Percentiles rank a stretch among this genome's conserved stretches.
phyloP scores from a whole-genome alignment of 1,284 basidiomycete species.

The Irpex sp. region DNA sequence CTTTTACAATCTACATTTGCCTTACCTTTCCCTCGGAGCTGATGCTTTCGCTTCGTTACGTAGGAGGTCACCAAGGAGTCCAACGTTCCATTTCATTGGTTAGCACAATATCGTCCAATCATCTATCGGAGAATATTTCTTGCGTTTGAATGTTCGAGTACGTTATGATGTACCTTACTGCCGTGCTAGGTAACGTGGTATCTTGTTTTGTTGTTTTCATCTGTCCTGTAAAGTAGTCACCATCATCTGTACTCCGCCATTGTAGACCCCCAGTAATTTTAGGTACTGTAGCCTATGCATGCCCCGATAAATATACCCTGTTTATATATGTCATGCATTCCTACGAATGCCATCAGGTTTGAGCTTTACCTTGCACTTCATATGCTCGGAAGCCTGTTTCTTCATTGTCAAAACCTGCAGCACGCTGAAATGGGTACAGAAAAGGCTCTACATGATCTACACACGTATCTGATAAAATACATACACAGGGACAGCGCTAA shows the following conservation, averaged over 20 bases:
- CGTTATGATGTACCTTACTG: not conserved
- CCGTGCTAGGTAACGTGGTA: not conserved
- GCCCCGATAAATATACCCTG: no score
- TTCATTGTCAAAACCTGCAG: no score
- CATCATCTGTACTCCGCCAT: not conserved
- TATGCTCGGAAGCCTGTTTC: no score
- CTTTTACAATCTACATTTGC: not conserved
- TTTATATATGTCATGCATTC: no score
- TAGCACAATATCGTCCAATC: not conserved
- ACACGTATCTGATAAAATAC: not conserved
- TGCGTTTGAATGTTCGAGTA: not conserved
- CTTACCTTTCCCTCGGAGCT: not conserved
- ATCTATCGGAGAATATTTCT: not conserved
- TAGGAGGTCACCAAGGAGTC: not conserved
- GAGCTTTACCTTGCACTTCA: no score
- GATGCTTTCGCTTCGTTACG: not conserved
- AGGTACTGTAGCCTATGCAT: no score
- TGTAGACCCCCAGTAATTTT: not conserved
- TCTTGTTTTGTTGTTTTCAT: not conserved
- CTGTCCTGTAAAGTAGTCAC: not conserved
- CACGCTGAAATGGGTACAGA: not conserved
- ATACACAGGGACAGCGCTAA: not conserved
- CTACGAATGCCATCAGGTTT: no score
- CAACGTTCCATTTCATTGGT: not conserved
- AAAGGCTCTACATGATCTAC: not conserved